Evolutionary conservation across 306 rosid genomes (phyloP).

Genomic region (Parietaria judaica): DNA sequence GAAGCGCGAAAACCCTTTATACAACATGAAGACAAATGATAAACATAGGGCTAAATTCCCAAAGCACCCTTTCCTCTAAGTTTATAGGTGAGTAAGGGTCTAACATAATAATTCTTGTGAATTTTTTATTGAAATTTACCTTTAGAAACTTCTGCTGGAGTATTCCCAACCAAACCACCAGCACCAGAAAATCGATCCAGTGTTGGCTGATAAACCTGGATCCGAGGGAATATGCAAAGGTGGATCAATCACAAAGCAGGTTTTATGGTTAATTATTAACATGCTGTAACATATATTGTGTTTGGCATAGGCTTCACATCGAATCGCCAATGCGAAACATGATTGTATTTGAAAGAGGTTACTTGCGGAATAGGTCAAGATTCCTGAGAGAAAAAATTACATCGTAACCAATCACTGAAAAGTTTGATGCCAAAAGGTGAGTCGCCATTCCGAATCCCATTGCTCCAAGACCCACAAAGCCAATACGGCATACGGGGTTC

Average conservation of each 20-base stretch:
- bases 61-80: too few species aligned
- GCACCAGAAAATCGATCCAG: constrained; percentile 49
- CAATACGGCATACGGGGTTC: constrained; percentile 46
- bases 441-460: constrained; percentile 99
- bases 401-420: constrained; percentile 71
- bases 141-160: constrained; percentile 82
- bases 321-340: constrained; percentile 6
- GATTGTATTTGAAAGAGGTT: constrained; percentile 4
- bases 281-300: neutral
- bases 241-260: constrained; percentile 11
- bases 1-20: too few species aligned
- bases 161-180: constrained; percentile 75
- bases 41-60: too few species aligned
- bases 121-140: constrained; percentile 36
- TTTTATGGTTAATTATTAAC: constrained; percentile 3
- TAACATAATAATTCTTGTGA: neutral
- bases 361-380: constrained; percentile 5
- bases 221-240: constrained; percentile 11
- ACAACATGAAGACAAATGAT: too few species aligned
- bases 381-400: constrained; percentile 45
- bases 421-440: constrained; percentile 63
- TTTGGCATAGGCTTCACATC: neutral
- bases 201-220: constrained; percentile 81
- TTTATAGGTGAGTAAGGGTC: neutral
- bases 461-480: constrained; percentile 97